These are phyloP conservation scores for Botrytis elliptica DNA, from an alignment of 2,329 filamentous ascomycete species.

Conservation along the genomic window DNA sequence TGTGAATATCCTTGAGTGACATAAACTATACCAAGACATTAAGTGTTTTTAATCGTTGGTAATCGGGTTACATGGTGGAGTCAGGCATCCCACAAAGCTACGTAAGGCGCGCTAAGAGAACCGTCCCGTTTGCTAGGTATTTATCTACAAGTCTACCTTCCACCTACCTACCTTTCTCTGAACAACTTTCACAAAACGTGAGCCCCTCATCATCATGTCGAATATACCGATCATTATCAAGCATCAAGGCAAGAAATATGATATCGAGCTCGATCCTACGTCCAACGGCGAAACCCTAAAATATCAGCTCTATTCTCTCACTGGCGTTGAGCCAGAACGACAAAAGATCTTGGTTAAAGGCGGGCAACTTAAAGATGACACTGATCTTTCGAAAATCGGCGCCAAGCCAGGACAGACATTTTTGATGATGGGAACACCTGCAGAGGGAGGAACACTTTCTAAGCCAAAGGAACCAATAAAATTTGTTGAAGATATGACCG, in stretches of 20 bases:
- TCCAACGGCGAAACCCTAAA: conserved; percentile 92
- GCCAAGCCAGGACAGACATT: conserved; percentile 84
- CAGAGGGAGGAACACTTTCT: conserved; percentile 57
- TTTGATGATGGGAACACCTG: conserved; percentile 95
- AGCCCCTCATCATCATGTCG: conserved; percentile 36
- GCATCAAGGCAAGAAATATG: conserved; percentile 92
- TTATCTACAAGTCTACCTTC: conserved; percentile 17
- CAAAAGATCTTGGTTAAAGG: conserved; percentile 96
- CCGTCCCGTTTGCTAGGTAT: conserved; percentile 11
- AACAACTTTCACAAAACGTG: background rate
- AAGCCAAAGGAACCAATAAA: conserved; percentile 79
- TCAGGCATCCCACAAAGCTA: conserved; percentile 30
- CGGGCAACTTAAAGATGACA: conserved; percentile 92
- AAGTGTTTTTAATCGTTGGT: background rate
- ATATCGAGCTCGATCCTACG: conserved; percentile 84
- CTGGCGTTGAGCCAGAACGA: conserved; percentile 90
- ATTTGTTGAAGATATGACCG: conserved; percentile 97
- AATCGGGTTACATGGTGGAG: background rate
- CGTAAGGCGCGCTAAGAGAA: conserved; percentile 26
- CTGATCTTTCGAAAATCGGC: conserved; percentile 76
- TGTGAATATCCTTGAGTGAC: rapidly evolving
- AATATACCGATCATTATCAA: conserved; percentile 75
- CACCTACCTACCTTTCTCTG: background rate
- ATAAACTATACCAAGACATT: background rate
- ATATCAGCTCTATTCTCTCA: conserved; percentile 91